These are phyloP conservation scores for Eucalyptus lansdowneana DNA, from an alignment of 345 rosid genomes.

Conservation along the genomic window DNA sequence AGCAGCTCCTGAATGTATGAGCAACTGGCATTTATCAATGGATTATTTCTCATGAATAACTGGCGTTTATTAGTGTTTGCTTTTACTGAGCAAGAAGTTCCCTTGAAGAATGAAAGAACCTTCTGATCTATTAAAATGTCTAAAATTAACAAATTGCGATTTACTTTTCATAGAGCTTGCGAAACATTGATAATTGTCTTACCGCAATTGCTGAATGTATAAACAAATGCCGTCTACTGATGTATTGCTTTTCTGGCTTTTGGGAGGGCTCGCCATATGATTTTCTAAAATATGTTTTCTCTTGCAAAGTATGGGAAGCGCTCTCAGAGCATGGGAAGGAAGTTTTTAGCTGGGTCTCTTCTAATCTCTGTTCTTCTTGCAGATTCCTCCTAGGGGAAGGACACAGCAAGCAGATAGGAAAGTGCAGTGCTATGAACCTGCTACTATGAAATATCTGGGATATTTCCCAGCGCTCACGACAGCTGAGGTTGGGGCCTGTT, in stretches of 20 bases:
- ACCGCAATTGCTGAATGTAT: background rate
- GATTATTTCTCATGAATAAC: background rate
- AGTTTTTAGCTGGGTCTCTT: background rate
- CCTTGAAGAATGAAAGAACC: background rate
- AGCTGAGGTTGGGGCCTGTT: conserved; percentile 42
- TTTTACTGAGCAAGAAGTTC: background rate
- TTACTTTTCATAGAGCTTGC: background rate
- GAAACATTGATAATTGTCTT: background rate
- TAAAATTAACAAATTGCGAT: background rate
- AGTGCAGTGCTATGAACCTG: conserved; percentile 97
- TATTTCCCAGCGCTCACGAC: conserved; percentile 58
- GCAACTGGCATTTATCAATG: background rate
- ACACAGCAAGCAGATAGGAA: conserved; percentile 68
- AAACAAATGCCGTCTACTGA: background rate
- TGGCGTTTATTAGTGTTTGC: background rate
- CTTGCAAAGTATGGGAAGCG: background rate
- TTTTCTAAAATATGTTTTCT: background rate
- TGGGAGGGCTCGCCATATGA: background rate
- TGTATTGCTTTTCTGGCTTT: background rate
- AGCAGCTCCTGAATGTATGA: background rate
- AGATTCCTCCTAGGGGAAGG: conserved; percentile 96
- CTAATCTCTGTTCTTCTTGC: background rate
- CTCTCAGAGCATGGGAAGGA: background rate
- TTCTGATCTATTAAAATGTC: background rate
- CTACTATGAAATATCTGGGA: conserved; percentile 96